Conservation (phyloP, 2,329 filamentous ascomycete genomes). For the Colletotrichum sp. region DNA sequence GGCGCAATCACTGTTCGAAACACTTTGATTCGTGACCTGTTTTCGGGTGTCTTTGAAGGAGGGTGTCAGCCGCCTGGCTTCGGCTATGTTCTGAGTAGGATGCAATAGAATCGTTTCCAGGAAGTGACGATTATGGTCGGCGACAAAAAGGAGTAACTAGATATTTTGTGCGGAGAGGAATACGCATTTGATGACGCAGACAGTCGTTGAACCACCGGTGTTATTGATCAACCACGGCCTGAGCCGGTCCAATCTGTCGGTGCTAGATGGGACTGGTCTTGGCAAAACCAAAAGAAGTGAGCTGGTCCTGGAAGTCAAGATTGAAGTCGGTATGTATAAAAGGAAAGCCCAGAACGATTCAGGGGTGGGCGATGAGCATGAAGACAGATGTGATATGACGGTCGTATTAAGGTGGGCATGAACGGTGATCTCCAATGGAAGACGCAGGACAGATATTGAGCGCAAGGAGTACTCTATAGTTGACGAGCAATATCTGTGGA, state of each 20-base stretch:
- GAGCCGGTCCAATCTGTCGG: background rate
- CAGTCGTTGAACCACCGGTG: background rate
- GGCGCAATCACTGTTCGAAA: background rate
- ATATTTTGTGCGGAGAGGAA: background rate
- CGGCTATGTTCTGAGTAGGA: background rate
- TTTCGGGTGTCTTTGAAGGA: background rate
- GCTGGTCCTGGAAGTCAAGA: background rate
- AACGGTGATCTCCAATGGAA: background rate
- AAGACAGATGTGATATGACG: constrained; percentile 7
- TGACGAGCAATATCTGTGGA: background rate
- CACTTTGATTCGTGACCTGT: background rate
- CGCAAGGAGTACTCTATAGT: background rate
- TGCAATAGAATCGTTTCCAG: background rate
- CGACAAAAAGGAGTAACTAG: background rate
- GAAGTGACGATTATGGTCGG: background rate
- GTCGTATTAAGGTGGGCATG: background rate
- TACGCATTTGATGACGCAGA: background rate
- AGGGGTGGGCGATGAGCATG: background rate
- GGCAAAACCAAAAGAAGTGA: background rate
- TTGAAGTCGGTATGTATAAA: background rate
- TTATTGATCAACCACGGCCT: background rate
- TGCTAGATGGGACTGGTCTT: background rate
- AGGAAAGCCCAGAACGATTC: background rate
- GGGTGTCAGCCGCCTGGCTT: background rate
- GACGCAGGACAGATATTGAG: background rate